These are phyloP conservation scores for Polytolypa hystricis DNA, from an alignment of 2,329 filamentous ascomycete species.

Conservation along the genomic window DNA sequence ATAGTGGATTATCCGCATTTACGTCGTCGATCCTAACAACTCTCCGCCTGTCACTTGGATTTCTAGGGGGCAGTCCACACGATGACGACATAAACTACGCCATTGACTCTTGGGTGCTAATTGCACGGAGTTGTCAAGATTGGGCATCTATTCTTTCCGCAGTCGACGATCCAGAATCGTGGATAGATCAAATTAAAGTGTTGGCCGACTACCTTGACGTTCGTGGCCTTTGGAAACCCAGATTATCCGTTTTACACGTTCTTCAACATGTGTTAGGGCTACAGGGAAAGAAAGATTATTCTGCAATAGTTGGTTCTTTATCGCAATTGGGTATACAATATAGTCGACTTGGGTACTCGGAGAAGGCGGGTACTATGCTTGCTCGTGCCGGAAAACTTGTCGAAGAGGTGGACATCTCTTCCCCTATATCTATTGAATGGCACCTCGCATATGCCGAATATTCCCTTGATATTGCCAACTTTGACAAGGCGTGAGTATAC, in stretches of 20 bases:
- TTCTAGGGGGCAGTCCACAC: slow-evolving; percentile 23
- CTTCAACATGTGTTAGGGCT: slow-evolving; percentile 39
- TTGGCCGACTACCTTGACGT: slow-evolving; percentile 48
- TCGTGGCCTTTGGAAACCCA: slow-evolving; percentile 42
- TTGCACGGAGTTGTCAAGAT: slow-evolving; percentile 35
- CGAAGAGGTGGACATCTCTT: slow-evolving; percentile 28
- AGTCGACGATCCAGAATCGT: slow-evolving; percentile 41
- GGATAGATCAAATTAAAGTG: slow-evolving; percentile 42
- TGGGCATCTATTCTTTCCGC: slow-evolving; percentile 30
- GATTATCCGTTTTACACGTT: slow-evolving; percentile 40
- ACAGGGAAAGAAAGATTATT: slow-evolving; percentile 24
- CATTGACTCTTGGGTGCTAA: slow-evolving; percentile 26
- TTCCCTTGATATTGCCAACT: slow-evolving; percentile 53
- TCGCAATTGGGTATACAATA: slow-evolving; percentile 44
- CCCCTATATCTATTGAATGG: slow-evolving; percentile 43
- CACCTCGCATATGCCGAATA: slow-evolving; percentile 67
- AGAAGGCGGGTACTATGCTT: slow-evolving; percentile 47
- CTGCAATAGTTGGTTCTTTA: slow-evolving; percentile 31
- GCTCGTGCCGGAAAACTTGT: slow-evolving; percentile 45
- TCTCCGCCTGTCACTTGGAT: slow-evolving; percentile 23
- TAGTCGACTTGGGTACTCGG: slow-evolving; percentile 49
- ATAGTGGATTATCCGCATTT: slow-evolving; percentile 19
- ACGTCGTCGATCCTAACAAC: slow-evolving; percentile 23
- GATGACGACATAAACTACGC: slow-evolving; percentile 19
- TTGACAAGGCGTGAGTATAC: slow-evolving; percentile 45